phyloP scores from a whole-genome alignment of 2,329 filamentous ascomycete genomes.

The Aspergillus thermomutatus region DNA sequence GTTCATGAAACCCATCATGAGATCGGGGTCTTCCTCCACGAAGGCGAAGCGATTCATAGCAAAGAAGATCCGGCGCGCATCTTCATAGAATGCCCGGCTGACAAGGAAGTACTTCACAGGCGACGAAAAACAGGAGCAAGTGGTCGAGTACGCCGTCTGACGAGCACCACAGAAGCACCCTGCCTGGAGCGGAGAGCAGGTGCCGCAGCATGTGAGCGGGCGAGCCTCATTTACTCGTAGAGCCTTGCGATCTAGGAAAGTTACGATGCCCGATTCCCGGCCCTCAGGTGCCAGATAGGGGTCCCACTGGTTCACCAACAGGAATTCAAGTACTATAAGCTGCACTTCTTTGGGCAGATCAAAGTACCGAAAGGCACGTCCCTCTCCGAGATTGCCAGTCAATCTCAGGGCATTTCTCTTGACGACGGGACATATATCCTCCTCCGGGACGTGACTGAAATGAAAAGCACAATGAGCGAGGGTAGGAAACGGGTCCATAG shows the following conservation, averaged over 20 bases:
- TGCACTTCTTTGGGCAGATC: conserved; percentile 27
- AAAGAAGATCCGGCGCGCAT: conserved; percentile 20
- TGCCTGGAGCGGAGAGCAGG: conserved; percentile 17
- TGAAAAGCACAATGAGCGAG: conserved; percentile 21
- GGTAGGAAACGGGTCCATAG: conserved; percentile 19
- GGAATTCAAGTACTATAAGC: conserved; percentile 19
- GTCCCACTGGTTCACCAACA: conserved; percentile 14
- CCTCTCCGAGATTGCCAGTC: conserved; percentile 9
- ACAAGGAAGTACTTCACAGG: conserved; percentile 25
- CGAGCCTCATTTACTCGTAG: not conserved
- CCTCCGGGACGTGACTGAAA: conserved; percentile 11
- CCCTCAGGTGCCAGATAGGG: conserved; percentile 9
- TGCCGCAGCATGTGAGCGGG: conserved; percentile 20
- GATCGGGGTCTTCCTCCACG: conserved; percentile 20
- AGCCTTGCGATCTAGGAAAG: conserved; percentile 14
- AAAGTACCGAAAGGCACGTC: conserved; percentile 18
- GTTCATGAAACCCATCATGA: conserved; percentile 18
- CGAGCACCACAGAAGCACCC: conserved; percentile 21
- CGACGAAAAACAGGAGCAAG: conserved; percentile 21
- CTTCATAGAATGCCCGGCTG: conserved; percentile 19
- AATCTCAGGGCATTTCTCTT: conserved; percentile 15
- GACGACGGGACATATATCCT: conserved; percentile 12
- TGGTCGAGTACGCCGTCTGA: conserved; percentile 22
- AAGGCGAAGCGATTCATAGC: conserved; percentile 19
- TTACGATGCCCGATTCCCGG: conserved; percentile 8